Evolutionary conservation across 139 green algal genomes (phyloP), one percentile per base, ranked within the genome.

Genomic region (Chlorella sp.): DNA sequence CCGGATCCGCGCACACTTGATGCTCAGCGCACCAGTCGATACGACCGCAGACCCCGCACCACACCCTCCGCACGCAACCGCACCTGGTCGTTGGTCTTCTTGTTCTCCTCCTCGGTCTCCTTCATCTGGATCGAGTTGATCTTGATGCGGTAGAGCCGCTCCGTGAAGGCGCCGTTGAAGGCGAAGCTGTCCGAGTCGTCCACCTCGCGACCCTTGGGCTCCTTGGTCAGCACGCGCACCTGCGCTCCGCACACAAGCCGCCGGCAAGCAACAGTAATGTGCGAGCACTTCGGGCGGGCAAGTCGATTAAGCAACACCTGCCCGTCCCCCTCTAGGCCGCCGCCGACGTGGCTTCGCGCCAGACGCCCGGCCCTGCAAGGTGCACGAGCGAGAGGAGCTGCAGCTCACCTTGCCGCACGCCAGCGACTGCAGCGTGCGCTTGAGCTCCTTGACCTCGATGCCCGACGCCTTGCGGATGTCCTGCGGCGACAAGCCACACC

Each of bases 121-220:
- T 96, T 96, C 72, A 97, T 75, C 82, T 99, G 96, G 67, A 99
- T 96, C 35, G 78, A 77, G 86, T 99, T 99, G 84, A 99, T 92
- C 69, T 93, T 94, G 67, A 99, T 91, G 69, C 95, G 85, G 82
- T 90, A 97, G 62, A 96, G 82, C 35, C 74, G 77, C 26, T 90
- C 86, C 1, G 79, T 87, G 84, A 98, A 99, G 62, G 72, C 83
- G 0, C 42, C 64, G 72, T 98, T 96, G 88, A 96, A 96, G 32
- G 35, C 42, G 82, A 99, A 99, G 2, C 72, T 62, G 67, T 99
- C 96, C 2, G 24, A 59, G 23, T 93, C 86, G 0, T 84, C 78
- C 30, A 99, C 88, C 3, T 99, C 95, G 6, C 83, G 79, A 0
- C 90, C 85, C 72, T 94, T 92, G 65, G 92, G 90, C 65, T 94